Evolutionary conservation across 257 asterid species (phyloP).

Genomic region (Solanum gandarillasii): DNA sequence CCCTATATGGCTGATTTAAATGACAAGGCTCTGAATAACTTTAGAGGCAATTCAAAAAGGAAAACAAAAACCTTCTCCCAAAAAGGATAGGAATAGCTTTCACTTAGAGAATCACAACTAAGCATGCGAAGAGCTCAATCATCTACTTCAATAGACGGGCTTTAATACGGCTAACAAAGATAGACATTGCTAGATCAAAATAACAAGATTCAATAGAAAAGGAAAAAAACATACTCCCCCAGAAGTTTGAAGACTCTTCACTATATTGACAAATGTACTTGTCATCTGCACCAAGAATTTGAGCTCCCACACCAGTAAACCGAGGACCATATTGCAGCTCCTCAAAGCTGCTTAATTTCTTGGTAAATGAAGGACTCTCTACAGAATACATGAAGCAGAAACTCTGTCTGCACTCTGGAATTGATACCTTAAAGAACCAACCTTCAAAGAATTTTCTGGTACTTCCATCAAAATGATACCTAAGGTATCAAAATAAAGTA

Average conservation of each 20-base stretch:
- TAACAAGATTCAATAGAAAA: neutral
- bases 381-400: conserved; percentile 95
- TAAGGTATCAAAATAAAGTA: conserved; percentile 12
- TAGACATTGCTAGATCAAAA: neutral
- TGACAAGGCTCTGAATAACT: neutral
- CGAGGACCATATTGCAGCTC: conserved; percentile 57
- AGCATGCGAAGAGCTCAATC: neutral
- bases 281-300: conserved; percentile 93
- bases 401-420: conserved; percentile 94
- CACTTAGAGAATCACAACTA: neutral
- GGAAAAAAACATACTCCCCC: conserved; percentile 57
- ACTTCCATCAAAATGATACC: conserved; percentile 95
- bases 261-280: conserved; percentile 83
- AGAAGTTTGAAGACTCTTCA: conserved; percentile 66
- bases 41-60: neutral
- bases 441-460: conserved; percentile 83
- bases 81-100: neutral
- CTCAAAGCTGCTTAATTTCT: conserved; percentile 48
- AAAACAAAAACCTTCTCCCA: neutral
- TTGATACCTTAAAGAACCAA: conserved; percentile 93
- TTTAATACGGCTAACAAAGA: neutral
- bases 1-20: neutral
- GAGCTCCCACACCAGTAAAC: conserved; percentile 95
- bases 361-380: conserved; percentile 73
- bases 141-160: neutral